phyloP scores from a whole-genome alignment of 192 early-diverging fungal genomes.

The Coemansia brasiliensis region DNA sequence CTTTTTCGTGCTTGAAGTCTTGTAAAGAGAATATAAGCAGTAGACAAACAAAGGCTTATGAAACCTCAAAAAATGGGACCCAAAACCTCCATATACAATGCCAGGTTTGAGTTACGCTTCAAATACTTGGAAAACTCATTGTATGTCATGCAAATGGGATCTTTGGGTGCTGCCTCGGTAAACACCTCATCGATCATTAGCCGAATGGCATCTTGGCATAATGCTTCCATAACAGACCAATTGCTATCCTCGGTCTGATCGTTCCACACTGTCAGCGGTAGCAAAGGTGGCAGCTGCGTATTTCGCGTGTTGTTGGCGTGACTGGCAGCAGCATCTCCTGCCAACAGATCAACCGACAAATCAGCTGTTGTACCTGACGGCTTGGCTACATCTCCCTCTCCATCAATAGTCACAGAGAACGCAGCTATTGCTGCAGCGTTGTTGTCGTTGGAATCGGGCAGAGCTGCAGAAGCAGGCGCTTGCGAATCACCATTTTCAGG shows the following conservation, averaged over 20 bases:
- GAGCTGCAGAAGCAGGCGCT: no score
- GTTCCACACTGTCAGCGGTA: conserved; percentile 47
- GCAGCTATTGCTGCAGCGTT: conserved; percentile 8
- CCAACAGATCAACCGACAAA: conserved; percentile 6
- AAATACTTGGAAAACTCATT: conserved; percentile 82
- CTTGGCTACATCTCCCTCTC: not conserved
- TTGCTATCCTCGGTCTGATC: conserved; percentile 60
- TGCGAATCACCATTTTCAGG: no score
- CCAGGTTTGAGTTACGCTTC: conserved; percentile 73
- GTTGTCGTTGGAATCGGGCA: conserved; percentile 14
- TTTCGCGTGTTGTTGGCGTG: not conserved
- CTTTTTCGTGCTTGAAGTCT: not conserved
- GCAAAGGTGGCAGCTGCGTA: conserved; percentile 8
- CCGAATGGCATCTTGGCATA: conserved; percentile 89
- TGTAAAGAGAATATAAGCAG: not conserved
- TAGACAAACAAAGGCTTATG: not conserved
- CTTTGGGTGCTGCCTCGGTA: conserved; percentile 56
- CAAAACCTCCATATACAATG: conserved; percentile 90
- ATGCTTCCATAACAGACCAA: conserved; percentile 87
- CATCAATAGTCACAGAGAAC: conserved; percentile 7
- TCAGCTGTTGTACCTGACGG: not conserved
- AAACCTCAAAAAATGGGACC: conserved; percentile 72
- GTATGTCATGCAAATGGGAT: conserved; percentile 68
- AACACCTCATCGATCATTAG: conserved; percentile 94
- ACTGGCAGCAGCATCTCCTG: conserved; percentile 1